These are phyloP conservation scores for Lecanoromycetidae sp. DNA, from an alignment of 2,329 filamentous ascomycete genomes.

Conservation along the genomic window DNA sequence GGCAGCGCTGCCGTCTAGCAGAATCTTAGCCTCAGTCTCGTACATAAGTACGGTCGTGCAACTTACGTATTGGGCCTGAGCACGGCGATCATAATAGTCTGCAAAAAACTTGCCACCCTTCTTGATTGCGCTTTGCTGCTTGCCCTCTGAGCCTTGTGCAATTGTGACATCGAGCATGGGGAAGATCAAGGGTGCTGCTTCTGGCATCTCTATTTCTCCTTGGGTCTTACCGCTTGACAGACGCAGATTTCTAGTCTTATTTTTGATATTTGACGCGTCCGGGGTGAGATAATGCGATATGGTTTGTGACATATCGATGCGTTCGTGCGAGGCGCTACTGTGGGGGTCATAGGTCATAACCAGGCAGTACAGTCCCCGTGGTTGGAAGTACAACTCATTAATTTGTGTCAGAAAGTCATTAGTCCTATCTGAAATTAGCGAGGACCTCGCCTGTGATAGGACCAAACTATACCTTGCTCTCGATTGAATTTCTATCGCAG, in stretches of 20 bases:
- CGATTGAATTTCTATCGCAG: constrained; percentile 1
- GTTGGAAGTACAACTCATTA: constrained; percentile 46
- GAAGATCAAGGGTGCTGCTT: constrained; percentile 40
- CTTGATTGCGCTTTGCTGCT: constrained; percentile 16
- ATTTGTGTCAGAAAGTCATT: constrained; percentile 45
- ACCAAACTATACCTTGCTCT: background rate
- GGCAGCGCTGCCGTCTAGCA: background rate
- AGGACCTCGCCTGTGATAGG: background rate
- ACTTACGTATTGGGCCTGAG: constrained; percentile 35
- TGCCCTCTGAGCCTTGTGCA: constrained; percentile 6
- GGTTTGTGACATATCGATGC: background rate
- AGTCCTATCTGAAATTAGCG: constrained; percentile 20
- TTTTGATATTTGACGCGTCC: constrained; percentile 18
- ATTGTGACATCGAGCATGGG: constrained; percentile 30
- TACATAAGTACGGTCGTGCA: constrained; percentile 8
- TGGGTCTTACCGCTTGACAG: constrained; percentile 28
- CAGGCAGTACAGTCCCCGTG: constrained; percentile 43
- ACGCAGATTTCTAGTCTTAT: constrained; percentile 8
- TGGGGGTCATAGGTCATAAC: constrained; percentile 44
- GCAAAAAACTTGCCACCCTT: constrained; percentile 26
- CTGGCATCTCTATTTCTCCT: constrained; percentile 33
- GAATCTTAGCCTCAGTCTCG: background rate
- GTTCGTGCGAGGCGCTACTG: constrained; percentile 23
- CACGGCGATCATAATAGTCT: constrained; percentile 40
- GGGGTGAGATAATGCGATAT: background rate